phyloP scores from a whole-genome alignment of 129 eudicot genomes.

The Mikania micrantha region DNA sequence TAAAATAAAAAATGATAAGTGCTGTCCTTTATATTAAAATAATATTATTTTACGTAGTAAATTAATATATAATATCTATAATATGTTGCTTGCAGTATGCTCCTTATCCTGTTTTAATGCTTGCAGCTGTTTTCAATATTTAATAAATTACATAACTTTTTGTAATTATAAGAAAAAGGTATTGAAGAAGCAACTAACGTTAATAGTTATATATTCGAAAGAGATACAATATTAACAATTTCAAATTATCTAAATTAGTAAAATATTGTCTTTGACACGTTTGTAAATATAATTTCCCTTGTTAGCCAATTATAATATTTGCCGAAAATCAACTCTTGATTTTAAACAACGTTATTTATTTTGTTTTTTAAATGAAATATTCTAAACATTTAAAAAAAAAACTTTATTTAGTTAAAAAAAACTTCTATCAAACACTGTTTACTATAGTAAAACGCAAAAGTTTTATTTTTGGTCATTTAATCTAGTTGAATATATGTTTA shows the following conservation, averaged over 20 bases:
- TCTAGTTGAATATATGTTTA: too few relatives aligned
- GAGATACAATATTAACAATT: too few relatives aligned
- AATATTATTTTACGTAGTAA: not conserved
- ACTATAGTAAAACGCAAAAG: too few relatives aligned
- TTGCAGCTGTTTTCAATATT: not conserved
- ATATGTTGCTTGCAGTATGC: constrained; percentile 11
- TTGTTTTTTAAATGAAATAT: not conserved
- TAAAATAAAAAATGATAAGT: not conserved
- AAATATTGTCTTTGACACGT: not conserved
- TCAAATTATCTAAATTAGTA: not conserved
- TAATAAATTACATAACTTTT: not conserved
- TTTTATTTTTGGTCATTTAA: too few relatives aligned
- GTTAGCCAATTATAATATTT: not conserved
- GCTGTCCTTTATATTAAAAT: not conserved
- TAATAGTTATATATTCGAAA: too few relatives aligned
- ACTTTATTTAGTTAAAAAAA: too few relatives aligned
- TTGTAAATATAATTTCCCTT: not conserved
- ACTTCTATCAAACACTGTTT: too few relatives aligned
- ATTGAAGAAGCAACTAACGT: not conserved
- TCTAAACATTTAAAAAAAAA: not conserved
- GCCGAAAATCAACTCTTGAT: not conserved
- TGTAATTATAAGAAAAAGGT: not conserved
- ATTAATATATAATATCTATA: too few relatives aligned
- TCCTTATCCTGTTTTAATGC: not conserved
- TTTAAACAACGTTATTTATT: not conserved